phyloP scores from a whole-genome alignment of 805 yeast genomes.

The Starmera pachycereana region DNA sequence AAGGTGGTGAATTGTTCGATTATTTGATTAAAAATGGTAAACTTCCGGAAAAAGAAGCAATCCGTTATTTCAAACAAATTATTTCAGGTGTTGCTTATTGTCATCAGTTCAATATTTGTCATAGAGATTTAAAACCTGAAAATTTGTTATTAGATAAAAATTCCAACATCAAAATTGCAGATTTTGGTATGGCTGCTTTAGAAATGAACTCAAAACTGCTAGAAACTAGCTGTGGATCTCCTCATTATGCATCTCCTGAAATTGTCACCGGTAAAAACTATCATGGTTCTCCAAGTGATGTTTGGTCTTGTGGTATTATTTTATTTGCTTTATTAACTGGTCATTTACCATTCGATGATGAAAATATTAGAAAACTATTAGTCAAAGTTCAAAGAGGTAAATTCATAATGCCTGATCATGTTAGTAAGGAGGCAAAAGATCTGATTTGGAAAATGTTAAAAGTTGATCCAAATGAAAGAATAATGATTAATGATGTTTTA shows the following conservation, averaged over 20 bases:
- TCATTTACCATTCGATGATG: constrained; percentile 94
- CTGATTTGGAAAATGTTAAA: constrained; percentile 70
- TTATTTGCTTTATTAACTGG: constrained; percentile 91
- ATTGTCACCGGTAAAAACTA: constrained; percentile 91
- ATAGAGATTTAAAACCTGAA: constrained; percentile 80
- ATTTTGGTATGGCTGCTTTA: constrained; percentile 98
- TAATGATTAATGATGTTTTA: constrained; percentile 65
- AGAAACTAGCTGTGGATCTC: constrained; percentile 96
- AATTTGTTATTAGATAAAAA: constrained; percentile 71
- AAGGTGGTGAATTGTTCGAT: constrained; percentile 95
- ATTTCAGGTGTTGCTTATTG: constrained; percentile 76
- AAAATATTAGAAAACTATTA: constrained; percentile 77
- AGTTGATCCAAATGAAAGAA: constrained; percentile 74
- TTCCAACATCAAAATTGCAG: constrained; percentile 90
- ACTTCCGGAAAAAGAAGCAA: constrained; percentile 81
- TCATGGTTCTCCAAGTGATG: constrained; percentile 95
- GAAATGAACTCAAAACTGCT: constrained; percentile 73
- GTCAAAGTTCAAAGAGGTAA: constrained; percentile 87
- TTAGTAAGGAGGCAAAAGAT: constrained; percentile 81
- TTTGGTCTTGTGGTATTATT: constrained; percentile 97
- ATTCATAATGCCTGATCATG: constrained; percentile 70
- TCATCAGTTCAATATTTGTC: constrained; percentile 80
- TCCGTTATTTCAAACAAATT: constrained; percentile 80
- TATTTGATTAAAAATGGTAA: constrained; percentile 82
- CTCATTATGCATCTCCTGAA: constrained; percentile 98